These are phyloP conservation scores for Volvox carteri DNA, from an alignment of 163 green algal species.

Conservation along the genomic window DNA sequence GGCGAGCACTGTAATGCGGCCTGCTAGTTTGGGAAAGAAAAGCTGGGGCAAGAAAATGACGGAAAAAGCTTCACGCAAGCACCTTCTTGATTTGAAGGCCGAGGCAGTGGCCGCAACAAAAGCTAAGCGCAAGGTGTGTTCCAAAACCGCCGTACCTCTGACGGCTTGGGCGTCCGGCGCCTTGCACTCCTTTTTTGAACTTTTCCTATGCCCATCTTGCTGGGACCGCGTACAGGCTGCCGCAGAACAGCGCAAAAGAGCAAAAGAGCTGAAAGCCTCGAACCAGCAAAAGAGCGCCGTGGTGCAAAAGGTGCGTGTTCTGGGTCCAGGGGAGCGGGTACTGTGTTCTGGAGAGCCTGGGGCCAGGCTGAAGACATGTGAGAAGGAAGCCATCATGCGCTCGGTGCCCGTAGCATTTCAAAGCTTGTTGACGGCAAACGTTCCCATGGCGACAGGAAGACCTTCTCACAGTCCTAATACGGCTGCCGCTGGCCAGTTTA, in stretches of 20 bases:
- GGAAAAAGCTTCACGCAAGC: constrained; percentile 69
- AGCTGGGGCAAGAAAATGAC: constrained; percentile 88
- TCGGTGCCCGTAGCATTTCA: no score
- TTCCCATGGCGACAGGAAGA: no score
- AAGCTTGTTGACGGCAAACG: no score
- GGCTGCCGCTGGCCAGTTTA: no score
- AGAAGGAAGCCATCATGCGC: no score
- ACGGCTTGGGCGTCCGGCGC: not conserved
- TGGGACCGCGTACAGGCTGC: constrained; percentile 58
- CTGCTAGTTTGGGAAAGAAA: constrained; percentile 54
- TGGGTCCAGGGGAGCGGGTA: no score
- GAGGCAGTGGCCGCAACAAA: constrained; percentile 68
- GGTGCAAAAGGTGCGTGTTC: constrained; percentile 74
- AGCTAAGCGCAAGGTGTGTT: constrained; percentile 68
- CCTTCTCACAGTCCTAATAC: no score
- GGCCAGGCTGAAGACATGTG: no score
- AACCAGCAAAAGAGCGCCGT: constrained; percentile 79
- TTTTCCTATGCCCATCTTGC: not conserved
- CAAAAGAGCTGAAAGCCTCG: constrained; percentile 73
- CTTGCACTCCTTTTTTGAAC: not conserved
- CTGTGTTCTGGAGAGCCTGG: no score
- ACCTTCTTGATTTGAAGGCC: constrained; percentile 74
- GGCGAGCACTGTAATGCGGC: constrained; percentile 71
- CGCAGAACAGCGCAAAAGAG: constrained; percentile 60
- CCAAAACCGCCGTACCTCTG: not conserved